Base-by-base conservation (phyloP, 2,329 filamentous ascomycete genomes). In the Aspergillus thermomutatus region DNA sequence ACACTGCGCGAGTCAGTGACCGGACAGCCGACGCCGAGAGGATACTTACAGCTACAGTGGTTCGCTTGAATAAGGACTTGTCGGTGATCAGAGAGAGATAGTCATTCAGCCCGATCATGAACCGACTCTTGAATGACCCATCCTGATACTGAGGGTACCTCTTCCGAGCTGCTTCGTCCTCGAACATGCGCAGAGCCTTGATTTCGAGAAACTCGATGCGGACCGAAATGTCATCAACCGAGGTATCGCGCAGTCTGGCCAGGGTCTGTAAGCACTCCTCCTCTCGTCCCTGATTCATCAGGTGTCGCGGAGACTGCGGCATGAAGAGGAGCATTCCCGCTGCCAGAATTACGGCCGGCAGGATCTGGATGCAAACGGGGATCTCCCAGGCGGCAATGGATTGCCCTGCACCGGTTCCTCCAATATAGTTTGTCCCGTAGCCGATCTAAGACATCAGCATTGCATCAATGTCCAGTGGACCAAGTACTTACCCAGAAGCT, bases 131-230 rank as follows among this genome's bases (percentile, higher is more conserved):
- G 6, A 79, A 75, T 0, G 84, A 88, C 49, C 80, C 80, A 60
- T 87, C 81, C 8, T 81, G 78, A 17, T 88, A 77, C 23, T 87
- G 77, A 0, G 89, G 89, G 68, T 89, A 91, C 46, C 86, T 79
- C 64, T 88, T 85, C 0, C 82, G 82, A 2, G 87, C 78, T 0
- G 83, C 85, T 31, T 85, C 82, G 69, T 89, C 88, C 74, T 92
- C 89, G 61, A 92, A 93, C 10, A 88, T 70, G 0, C 84, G 86
- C 69, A 91, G 85, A 0, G 89, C 88, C 70, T 90, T 89, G 73
- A 92, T 91, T 69, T 92, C 89, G 14, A 91, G 81, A 68, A 87
- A 91, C 66, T 92, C 89, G 1, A 92, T 80, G 60, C 88, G 83
- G 47, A 92, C 85, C 0, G 90, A 81, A 55, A 90, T 83, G 66